A percentile compares a stretch with the other conserved stretches of the same genome.
phyloP scores from a whole-genome alignment of 306 rosid genomes.

The Glycyrrhiza uralensis region DNA sequence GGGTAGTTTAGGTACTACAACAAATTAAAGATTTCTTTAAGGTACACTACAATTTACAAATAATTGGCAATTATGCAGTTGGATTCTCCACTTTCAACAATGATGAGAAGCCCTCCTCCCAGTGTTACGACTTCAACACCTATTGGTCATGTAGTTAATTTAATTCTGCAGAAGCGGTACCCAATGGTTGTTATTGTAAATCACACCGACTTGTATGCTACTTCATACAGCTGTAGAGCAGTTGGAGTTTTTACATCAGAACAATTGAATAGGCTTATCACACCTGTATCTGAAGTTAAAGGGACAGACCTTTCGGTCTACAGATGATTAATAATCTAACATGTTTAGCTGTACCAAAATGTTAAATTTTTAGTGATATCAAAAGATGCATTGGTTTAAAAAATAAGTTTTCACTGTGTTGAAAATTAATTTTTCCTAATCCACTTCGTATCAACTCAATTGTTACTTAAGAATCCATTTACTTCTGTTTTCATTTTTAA shows the following conservation, averaged over 20 bases:
- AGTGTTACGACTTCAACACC: conserved; percentile 47
- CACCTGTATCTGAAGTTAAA: conserved; percentile 36
- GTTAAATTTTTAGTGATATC: background rate
- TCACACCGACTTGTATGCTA: conserved; percentile 32
- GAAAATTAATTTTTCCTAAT: background rate
- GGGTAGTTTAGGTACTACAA: background rate
- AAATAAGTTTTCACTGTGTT: background rate
- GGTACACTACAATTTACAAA: too few species aligned
- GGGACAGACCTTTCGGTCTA: conserved; percentile 30
- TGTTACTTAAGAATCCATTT: too few species aligned
- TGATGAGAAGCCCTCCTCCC: conserved; percentile 86
- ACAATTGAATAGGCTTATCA: conserved; percentile 44
- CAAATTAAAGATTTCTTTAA: background rate
- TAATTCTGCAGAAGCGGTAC: conserved; percentile 51
- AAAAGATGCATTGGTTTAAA: background rate
- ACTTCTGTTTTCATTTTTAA: too few species aligned
- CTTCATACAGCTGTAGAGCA: conserved; percentile 48
- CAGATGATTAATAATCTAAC: conserved; percentile 11
- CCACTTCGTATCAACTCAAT: too few species aligned
- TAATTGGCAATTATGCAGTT: conserved; percentile 57
- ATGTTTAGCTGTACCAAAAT: background rate
- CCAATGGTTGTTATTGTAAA: conserved; percentile 59
- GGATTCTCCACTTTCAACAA: conserved; percentile 59
- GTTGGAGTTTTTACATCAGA: conserved; percentile 64
- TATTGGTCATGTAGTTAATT: conserved; percentile 61